Base-by-base conservation (phyloP, 176 grass and related monocot species). In the Saccharum officinarum region DNA sequence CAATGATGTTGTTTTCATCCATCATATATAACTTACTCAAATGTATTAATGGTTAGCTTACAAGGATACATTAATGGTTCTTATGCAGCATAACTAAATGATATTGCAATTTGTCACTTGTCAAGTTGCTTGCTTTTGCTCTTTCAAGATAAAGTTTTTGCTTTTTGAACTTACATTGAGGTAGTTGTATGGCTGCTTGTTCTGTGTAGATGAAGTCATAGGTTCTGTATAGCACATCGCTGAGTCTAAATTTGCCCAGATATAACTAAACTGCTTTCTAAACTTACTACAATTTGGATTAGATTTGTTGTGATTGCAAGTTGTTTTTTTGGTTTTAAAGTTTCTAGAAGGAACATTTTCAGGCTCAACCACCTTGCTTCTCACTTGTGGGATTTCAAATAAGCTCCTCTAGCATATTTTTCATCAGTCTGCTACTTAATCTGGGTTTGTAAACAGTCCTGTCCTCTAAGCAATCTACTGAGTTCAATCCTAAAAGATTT, bases 351-450 rank as follows among this genome's bases (percentile, higher is more conserved):
- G 18, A 11, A 2, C 17, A 37, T 23, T 20, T 65, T 46, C 26
- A 46, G 17, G 25, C 9, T 75, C 57, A 20, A 20, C 50, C 2
- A 45, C 8, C 28, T 44, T 72, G 47, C 18, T 76, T 18, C 18
- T 44, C 33, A 40, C 11, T 77, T 33, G 31, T 2, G 11, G 31
- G 50, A 23, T 55, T 72, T 25, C 11, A 33, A 73, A 66, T 42
- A 7, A 83, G 4, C 16, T 34, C 66, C 52, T 76, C 8, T 73
- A 39, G 18, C 71, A 75, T 67, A 69, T 81, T 33, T 67, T 41
- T 71, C 37, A 23, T 39, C 25, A 84, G 42, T 60, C 36, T 74
- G 14, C 38, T 87, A 18, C 72, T 81, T 57, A 76, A 4, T 82
- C 7, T 31, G 30, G 36, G 20, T 36, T 37, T 12, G n/a, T 36